A percentile compares a stretch with the other conserved stretches of the same genome.
phyloP scores from a whole-genome alignment of 768 basidiomycete species.

The Cystofilobasidium capitatum region DNA sequence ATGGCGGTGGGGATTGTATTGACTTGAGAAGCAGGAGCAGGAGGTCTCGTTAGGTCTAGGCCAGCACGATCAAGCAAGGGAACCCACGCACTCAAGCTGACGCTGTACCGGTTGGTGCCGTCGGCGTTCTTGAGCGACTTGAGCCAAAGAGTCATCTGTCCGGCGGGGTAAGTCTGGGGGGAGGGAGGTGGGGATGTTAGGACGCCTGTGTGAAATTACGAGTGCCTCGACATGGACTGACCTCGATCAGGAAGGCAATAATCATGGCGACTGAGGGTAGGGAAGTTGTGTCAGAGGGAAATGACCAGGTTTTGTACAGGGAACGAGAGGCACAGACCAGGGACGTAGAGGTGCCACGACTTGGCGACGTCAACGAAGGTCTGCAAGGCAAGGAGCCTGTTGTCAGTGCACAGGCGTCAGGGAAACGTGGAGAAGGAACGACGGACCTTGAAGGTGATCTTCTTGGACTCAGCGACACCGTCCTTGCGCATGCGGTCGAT shows the following conservation, averaged over 20 bases:
- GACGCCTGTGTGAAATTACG: too few species aligned
- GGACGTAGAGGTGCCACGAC: constrained; percentile 6
- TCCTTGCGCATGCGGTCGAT: constrained; percentile 10
- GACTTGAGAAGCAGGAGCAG: not conserved
- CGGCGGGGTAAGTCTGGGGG: constrained; percentile 19
- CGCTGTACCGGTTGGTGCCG: constrained; percentile 1
- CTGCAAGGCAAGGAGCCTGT: too few species aligned
- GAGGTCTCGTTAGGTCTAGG: too few species aligned
- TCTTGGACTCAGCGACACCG: constrained; percentile 14
- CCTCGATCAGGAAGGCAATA: constrained; percentile 16
- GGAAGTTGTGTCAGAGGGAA: too few species aligned
- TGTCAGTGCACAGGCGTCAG: too few species aligned
- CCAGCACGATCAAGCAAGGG: too few species aligned
- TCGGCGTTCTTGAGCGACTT: constrained; percentile 13
- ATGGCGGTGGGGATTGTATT: constrained; percentile 21
- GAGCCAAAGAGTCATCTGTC: constrained; percentile 22
- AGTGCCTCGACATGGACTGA: too few species aligned
- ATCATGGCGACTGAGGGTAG: not conserved
- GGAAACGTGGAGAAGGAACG: too few species aligned
- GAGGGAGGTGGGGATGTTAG: too few species aligned
- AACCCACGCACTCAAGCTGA: not conserved
- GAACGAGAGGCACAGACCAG: not conserved
- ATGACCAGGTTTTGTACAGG: not conserved
- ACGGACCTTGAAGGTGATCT: constrained; percentile 19
- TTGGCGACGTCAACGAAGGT: not conserved